Base-by-base conservation (phyloP, 805 yeast species). In the Yamadazyma sp. region DNA sequence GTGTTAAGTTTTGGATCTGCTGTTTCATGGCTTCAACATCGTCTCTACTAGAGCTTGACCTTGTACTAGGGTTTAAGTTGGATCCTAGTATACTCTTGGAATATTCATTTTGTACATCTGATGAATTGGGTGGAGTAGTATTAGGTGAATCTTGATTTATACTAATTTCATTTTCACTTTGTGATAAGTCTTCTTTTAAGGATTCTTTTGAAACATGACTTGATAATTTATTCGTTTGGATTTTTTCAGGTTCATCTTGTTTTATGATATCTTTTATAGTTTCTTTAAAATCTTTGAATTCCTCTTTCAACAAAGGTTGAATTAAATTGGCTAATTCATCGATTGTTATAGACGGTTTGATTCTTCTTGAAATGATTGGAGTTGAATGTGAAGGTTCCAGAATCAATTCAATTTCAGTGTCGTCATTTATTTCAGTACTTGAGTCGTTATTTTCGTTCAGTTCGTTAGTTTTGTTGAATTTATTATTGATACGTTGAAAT, bases 101-200 rank as follows among this genome's bases (percentile, higher is more conserved):
- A 16, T 16, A 27, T 12, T 7, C 6, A 22, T 23, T 24, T 10
- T 29, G 15, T 26, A 43, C 28, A 33, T 54, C 57, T 34, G 45
- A 50, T 19, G 66, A 60, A 9, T 42, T 50, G 1, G 69, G 67
- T 3, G 66, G 66, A 3, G 66, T 55, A 3, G 67, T 60, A 7
- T 46, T 44, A 12, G 65, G 64, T 8, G 62, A 40, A 4, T 38
- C 30, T 3, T 35, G 19, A 11, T 11, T 4, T 15, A 13, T 20
- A 25, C 17, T 26, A 23, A 19, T 20, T 15, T 16, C 9, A 23
- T 12, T 25, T 11, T 35, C 36, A 13, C 36, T 32, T n/a, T 30
- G 26, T 16, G 27, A 26, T 22, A 7, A 13, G 27, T 8, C 11
- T 24, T 24, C 27, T n/a, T 24, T n/a, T n/a, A 7, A 12, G 11